Evolutionary conservation across 352 stramenopile genomes (phyloP).

Genomic region (Phytophthora hybrid): DNA sequence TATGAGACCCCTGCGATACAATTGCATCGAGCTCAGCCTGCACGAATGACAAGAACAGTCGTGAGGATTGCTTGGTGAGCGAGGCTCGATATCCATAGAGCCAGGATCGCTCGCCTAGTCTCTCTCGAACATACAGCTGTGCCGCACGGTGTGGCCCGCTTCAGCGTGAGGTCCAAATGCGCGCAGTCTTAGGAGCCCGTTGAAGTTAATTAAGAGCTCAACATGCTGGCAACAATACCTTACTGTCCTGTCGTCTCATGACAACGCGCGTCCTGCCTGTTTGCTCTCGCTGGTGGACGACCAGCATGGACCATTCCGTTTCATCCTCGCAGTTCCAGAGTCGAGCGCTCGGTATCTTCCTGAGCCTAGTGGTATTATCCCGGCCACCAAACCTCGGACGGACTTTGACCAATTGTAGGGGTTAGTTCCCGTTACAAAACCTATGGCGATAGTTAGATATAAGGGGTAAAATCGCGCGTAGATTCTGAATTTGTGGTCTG

Average conservation of each 20-base stretch:
- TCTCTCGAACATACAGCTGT: constrained; percentile 12
- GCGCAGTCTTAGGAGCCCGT: neutral
- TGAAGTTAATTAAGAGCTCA: neutral
- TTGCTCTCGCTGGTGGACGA: constrained; percentile 4
- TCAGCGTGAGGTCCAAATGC: constrained; percentile 9
- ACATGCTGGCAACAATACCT: neutral
- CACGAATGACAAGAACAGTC: neutral
- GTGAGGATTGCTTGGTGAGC: constrained; percentile 5
- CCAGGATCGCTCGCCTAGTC: constrained; percentile 24
- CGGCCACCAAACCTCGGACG: too few species aligned
- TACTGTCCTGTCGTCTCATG: constrained; percentile 13
- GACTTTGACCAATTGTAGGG: too few species aligned
- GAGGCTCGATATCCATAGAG: constrained; percentile 1
- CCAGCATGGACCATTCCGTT: neutral
- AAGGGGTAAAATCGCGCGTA: too few species aligned
- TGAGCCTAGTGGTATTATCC: neutral
- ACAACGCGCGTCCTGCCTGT: neutral
- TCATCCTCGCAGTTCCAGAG: too few species aligned
- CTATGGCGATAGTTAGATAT: too few species aligned
- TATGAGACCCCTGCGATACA: neutral
- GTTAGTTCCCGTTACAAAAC: too few species aligned
- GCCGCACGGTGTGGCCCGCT: constrained; percentile 1
- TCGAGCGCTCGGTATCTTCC: constrained; percentile 5
- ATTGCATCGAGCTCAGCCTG: neutral
- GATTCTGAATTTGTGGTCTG: too few species aligned